Percentiles rank a stretch among this genome's conserved stretches.
phyloP scores from a whole-genome alignment of 2,329 filamentous ascomycete genomes.

The Trichophaea hybrida region DNA sequence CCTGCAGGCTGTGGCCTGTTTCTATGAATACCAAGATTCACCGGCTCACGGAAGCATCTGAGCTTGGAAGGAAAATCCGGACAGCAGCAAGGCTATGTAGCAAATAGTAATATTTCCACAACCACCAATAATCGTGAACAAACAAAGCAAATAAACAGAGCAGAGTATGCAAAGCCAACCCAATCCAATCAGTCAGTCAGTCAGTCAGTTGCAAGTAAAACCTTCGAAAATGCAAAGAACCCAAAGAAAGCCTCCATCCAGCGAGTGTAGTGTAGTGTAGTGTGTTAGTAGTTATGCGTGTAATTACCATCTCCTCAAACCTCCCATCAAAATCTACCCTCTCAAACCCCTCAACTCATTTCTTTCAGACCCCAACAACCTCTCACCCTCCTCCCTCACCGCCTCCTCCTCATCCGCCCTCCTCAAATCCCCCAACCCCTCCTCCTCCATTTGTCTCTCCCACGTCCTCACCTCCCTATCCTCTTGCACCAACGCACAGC shows the following conservation, averaged over 20 bases:
- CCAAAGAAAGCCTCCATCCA: neutral
- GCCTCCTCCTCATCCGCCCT: constrained; percentile 2
- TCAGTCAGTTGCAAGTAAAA: neutral
- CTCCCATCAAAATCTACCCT: constrained; percentile 2
- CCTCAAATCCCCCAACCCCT: constrained; percentile 11
- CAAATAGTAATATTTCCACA: too few relatives aligned
- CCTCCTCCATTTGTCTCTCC: constrained; percentile 17
- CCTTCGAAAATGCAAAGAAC: neutral
- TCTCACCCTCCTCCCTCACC: constrained; percentile 15
- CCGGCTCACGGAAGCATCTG: too few relatives aligned
- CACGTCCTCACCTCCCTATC: constrained; percentile 21
- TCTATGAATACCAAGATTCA: too few relatives aligned
- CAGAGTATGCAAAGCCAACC: neutral
- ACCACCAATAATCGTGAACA: too few relatives aligned
- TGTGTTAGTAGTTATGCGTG: too few relatives aligned
- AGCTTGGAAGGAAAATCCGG: too few relatives aligned
- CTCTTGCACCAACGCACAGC: constrained; percentile 19
- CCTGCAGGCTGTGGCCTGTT: too few relatives aligned
- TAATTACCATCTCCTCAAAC: too few relatives aligned
- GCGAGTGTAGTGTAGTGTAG: neutral
- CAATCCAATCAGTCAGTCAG: neutral
- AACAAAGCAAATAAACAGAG: too few relatives aligned
- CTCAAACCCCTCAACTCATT: neutral
- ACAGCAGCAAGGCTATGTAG: too few relatives aligned
- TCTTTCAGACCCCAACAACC: constrained; percentile 15